Percentiles rank a stretch among this genome's conserved stretches.
Evolutionary conservation across 805 yeast species (phyloP).

Genomic region (Kazachstania viticola): DNA sequence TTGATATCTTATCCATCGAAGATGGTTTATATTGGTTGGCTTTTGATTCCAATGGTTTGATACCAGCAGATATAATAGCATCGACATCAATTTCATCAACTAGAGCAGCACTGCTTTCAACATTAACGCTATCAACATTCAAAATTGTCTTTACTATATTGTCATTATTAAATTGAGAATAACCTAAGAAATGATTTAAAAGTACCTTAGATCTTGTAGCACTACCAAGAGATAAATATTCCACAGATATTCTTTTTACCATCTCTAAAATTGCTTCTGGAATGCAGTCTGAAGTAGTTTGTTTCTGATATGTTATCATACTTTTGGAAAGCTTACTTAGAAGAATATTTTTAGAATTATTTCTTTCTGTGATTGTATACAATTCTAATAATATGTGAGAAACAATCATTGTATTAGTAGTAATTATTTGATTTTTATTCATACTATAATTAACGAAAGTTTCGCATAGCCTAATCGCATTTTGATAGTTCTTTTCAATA

Average conservation of each 20-base stretch:
- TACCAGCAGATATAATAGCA: constrained; percentile 11
- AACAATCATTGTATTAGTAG: constrained; percentile 3
- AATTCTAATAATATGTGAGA: constrained; percentile 17
- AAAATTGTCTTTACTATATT: constrained; percentile 6
- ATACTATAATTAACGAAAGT: constrained; percentile 10
- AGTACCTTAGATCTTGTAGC: constrained; percentile 9
- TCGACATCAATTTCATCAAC: constrained; percentile 16
- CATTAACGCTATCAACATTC: constrained; percentile 6
- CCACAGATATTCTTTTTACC: constrained; percentile 23
- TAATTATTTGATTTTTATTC: neutral
- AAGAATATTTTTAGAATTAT: constrained; percentile 11
- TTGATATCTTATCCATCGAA: constrained; percentile 8
- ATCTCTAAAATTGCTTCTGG: constrained; percentile 8
- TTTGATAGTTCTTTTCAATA: constrained; percentile 18
- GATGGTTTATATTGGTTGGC: constrained; percentile 2
- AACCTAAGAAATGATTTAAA: constrained; percentile 6
- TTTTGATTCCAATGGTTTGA: constrained; percentile 11
- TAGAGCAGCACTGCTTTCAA: constrained; percentile 9
- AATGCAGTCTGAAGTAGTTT: constrained; percentile 1
- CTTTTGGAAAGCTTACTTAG: constrained; percentile 7
- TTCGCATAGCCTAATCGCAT: constrained; percentile 22
- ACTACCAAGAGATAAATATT: constrained; percentile 14
- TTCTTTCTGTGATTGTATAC: constrained; percentile 15
- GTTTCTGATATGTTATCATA: neutral
- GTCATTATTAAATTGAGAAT: constrained; percentile 4